Evolutionary conservation across 495 filamentous ascomycete species (phyloP).

Genomic region (Cetradonia linearis): DNA sequence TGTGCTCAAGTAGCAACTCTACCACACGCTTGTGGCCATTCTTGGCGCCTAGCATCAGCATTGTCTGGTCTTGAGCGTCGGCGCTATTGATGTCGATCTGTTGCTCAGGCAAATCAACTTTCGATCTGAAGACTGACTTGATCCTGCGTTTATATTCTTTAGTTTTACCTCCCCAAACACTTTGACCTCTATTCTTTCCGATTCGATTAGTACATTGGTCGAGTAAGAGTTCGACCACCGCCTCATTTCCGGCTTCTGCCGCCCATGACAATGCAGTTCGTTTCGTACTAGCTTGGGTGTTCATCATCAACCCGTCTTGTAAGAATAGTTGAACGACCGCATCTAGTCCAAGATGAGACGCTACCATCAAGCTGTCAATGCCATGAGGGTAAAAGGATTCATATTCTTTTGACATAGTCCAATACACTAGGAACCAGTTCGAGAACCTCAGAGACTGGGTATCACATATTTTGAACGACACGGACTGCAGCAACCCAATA

Average conservation of each 20-base stretch:
- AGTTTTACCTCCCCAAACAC: too few species aligned
- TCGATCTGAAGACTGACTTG: too few species aligned
- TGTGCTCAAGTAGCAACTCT: slow-evolving; percentile 24
- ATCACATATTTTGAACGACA: background rate
- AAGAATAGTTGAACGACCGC: background rate
- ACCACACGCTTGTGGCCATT: slow-evolving; percentile 38
- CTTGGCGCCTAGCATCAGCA: slow-evolving; percentile 37
- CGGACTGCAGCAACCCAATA: too few species aligned
- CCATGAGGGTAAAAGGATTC: background rate
- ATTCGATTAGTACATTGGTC: too few species aligned
- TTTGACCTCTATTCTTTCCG: too few species aligned
- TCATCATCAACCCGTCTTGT: background rate
- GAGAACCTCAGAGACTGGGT: background rate
- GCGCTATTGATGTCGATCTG: background rate
- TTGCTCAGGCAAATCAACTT: too few species aligned
- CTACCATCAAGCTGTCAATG: background rate
- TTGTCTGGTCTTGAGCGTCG: slow-evolving; percentile 22
- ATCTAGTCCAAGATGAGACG: background rate
- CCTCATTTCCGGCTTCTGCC: slow-evolving; percentile 34
- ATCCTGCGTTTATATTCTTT: too few species aligned
- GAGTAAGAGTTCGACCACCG: slow-evolving; percentile 10
- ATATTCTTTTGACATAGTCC: background rate
- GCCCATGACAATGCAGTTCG: slow-evolving; percentile 39
- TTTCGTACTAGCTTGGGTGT: background rate
- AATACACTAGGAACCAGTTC: background rate